Base-by-base conservation (phyloP, 129 eudicot genomes). In the Flaveria sonorensis region DNA sequence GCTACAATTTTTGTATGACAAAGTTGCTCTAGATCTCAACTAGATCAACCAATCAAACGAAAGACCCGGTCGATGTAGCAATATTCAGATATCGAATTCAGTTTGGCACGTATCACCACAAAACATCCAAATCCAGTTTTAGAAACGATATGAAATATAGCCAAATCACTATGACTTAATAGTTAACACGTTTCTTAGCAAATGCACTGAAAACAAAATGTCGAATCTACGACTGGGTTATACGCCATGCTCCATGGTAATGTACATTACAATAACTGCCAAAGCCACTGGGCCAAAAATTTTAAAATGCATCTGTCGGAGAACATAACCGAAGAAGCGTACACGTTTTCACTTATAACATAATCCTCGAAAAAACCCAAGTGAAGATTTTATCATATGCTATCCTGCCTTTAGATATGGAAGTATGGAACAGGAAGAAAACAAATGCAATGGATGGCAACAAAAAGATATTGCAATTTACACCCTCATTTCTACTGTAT, bases 401-500 rank as follows among this genome's bases (percentile, higher is more conserved):
- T 72, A 80, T 19, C 74, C 75, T 79, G 56, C 71, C 21, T 72
- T 32, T 79, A 71, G 61, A 79, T 71, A 20, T 60, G 28, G 14
- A 20, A 28, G 71, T 71, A 20, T 60, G 28, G 18, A 20, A 43
- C 12, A 21, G 39, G 50, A 78, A 36, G 76, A 55, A 77, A 77
- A 52, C 43, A 59, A 77, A 57, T 11, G 71, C 62, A 53, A 55
- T 43, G 78, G 30, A 23, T 60, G 45, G 78, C 59, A 76, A 74
- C 80, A 74, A 59, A 73, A 80, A 80, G 75, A 67, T 74, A 53
- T 43, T 62, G 83, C 68, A 23, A 79, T 72, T 50, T 79, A 79
- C 78, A 79, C 15, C 73, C 74, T 80, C 83, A 65, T 56, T 53
- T 72, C 74, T 72, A 79, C 67, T 67, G 70, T 80, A 66, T 80